Evolutionary conservation across 306 rosid genomes (phyloP), one percentile per base, ranked within the genome.

Genomic region (Sechiopsis laciniata): DNA sequence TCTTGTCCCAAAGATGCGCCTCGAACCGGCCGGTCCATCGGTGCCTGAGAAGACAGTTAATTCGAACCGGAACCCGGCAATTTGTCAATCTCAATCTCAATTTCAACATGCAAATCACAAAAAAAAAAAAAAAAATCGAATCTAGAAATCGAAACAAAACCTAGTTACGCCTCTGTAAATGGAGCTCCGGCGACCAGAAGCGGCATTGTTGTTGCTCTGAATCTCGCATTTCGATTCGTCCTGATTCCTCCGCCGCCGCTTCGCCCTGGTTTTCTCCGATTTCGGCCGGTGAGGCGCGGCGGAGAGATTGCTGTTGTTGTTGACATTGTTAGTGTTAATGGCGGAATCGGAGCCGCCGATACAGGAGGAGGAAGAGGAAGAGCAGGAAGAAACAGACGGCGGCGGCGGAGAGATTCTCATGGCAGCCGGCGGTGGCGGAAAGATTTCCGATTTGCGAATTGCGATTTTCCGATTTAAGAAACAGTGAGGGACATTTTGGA

Each of bases 1-100:
- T 87, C 87, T 95, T 95, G 71, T 95, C 99, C 99, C 99, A 95
- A 8, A 94, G 87, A 65, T 94, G 97, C 74, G 99, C 99, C 84
- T 94, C 99, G 78, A 81, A 95, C 79, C 97, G 86, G 21, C 99
- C 99, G 6, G 99, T 95, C 99, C 97, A 91, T 76, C 97, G 80
- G 80, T 95, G 99, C 87, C 99, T 94, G 57, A 46, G 57, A 45
- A 26, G 32, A 1, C 19, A 5, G 4, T 2, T 5, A 37, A 5
- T 58, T 32, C 8, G 13, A 10, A 74, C 7, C 50, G 48, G 50
- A 71, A 78, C 3, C 2, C 4, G 26, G 4, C n/a, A 14, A 60
- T 60, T 60, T 32, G 4, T 32, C 37, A 32, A n/a, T 8, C 45
- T 45, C n/a, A 82, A n/a, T 8, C 45, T 45, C n/a, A 82, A 74